phyloP scores from a whole-genome alignment of 2,329 filamentous ascomycete species.

The Diaporthe vexans region DNA sequence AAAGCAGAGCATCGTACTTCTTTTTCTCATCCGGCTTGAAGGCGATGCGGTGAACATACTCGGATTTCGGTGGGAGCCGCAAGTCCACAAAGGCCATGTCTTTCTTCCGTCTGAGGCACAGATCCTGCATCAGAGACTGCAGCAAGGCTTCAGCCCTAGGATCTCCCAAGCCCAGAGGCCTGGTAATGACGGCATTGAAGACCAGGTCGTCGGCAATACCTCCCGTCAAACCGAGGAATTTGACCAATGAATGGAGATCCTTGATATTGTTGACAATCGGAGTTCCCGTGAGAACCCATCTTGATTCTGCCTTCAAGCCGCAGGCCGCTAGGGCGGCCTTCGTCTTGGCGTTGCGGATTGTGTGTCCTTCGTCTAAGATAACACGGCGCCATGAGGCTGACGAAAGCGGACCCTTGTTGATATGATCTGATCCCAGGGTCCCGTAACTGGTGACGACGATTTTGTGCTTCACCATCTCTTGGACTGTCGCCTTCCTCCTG shows the following conservation, averaged over 20 bases:
- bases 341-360: constrained; percentile 82
- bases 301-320: constrained; percentile 75
- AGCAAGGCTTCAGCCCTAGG: constrained; percentile 73
- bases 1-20: constrained; percentile 81
- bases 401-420: constrained; percentile 58
- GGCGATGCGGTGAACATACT: constrained; percentile 81
- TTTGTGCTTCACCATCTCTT: constrained; percentile 75
- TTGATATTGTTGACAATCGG: constrained; percentile 87
- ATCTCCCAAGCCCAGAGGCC: constrained; percentile 73
- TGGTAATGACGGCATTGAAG: constrained; percentile 80
- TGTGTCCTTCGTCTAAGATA: constrained; percentile 87
- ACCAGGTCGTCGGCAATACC: constrained; percentile 80
- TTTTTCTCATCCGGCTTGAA: constrained; percentile 81
- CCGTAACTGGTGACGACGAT: constrained; percentile 90
- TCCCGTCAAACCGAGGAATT: constrained; percentile 82
- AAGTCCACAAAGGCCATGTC: constrained; percentile 91
- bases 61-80: constrained; percentile 81
- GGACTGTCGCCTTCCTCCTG: constrained; percentile 69
- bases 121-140: constrained; percentile 82
- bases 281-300: constrained; percentile 86
- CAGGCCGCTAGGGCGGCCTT: constrained; percentile 79
- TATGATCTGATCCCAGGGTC: constrained; percentile 74
- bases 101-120: constrained; percentile 86
- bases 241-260: constrained; percentile 84
- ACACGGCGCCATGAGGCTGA: constrained; percentile 80